Evolutionary conservation across 129 eudicot species (phyloP).

Genomic region (Oenanthe sinensis): DNA sequence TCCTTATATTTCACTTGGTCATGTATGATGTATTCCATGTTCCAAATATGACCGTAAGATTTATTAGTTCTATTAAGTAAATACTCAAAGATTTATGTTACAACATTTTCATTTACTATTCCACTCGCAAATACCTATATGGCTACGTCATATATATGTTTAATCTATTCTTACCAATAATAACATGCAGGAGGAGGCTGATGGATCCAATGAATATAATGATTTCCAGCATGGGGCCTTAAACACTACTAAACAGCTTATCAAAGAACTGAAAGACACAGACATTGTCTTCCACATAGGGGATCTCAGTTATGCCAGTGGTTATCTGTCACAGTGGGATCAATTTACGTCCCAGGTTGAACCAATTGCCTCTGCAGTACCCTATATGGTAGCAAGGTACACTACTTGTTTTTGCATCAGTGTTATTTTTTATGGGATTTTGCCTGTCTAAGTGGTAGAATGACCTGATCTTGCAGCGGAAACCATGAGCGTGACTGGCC

Average conservation of each 20-base stretch:
- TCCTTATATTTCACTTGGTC: neutral
- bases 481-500: constrained; percentile 83
- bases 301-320: constrained; percentile 70
- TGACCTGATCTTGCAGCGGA: constrained; percentile 35
- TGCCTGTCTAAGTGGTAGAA: neutral
- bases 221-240: constrained; percentile 64
- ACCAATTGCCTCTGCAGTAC: constrained; percentile 58
- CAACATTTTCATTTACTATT: neutral
- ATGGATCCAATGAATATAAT: constrained; percentile 73
- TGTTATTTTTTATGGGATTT: neutral
- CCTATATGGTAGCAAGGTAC: constrained; percentile 77
- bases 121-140: neutral
- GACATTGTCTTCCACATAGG: constrained; percentile 78
- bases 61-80: neutral
- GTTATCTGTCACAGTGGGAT: constrained; percentile 82
- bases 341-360: constrained; percentile 70
- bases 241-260: constrained; percentile 58
- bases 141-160: neutral
- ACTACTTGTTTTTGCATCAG: neutral
- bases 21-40: neutral
- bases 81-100: neutral
- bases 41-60: neutral
- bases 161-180: neutral
- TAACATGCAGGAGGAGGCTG: constrained; percentile 54
- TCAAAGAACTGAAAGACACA: constrained; percentile 44